Conservation (phyloP, 2,329 filamentous ascomycete genomes). For the Clarireedia sp. region DNA sequence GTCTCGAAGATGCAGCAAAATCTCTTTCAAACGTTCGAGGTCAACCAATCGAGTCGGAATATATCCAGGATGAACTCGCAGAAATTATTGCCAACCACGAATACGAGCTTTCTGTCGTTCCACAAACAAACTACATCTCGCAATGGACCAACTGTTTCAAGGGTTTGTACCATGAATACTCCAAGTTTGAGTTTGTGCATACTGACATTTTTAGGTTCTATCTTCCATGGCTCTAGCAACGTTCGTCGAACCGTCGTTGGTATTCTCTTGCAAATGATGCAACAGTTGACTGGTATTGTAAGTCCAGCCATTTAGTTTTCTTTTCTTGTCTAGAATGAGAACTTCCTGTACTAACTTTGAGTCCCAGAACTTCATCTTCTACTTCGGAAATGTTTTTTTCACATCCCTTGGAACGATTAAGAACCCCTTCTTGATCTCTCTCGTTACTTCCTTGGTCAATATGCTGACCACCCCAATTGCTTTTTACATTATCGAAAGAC, state of each 20-base stretch:
- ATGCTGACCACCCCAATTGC: slow-evolving; percentile 77
- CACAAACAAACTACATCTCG: slow-evolving; percentile 54
- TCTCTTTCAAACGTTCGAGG: slow-evolving; percentile 64
- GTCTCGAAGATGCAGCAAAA: slow-evolving; percentile 54
- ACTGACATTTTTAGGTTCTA: slow-evolving; percentile 19
- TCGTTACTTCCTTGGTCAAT: slow-evolving; percentile 85
- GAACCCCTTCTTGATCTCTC: slow-evolving; percentile 74
- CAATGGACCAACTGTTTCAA: slow-evolving; percentile 64
- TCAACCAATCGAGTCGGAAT: slow-evolving; percentile 59
- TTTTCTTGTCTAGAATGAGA: too few species aligned
- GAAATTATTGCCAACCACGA: slow-evolving; percentile 87
- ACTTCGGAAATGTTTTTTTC: slow-evolving; percentile 81
- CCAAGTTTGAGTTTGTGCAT: too few species aligned
- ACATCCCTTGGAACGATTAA: slow-evolving; percentile 64
- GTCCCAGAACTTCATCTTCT: slow-evolving; percentile 72
- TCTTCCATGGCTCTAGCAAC: slow-evolving; percentile 55
- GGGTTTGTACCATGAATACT: slow-evolving; percentile 30
- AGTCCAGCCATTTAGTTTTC: too few species aligned
- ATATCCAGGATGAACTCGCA: slow-evolving; percentile 68
- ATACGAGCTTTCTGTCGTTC: slow-evolving; percentile 67
- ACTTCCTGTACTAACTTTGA: too few species aligned
- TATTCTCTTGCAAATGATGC: slow-evolving; percentile 72
- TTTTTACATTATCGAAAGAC: slow-evolving; percentile 76
- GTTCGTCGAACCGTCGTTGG: slow-evolving; percentile 64
- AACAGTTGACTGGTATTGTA: slow-evolving; percentile 62